Percentiles rank a stretch among this genome's conserved stretches.
Evolutionary conservation across 129 eudicot genomes (phyloP).

Genomic region (Logfia minima): DNA sequence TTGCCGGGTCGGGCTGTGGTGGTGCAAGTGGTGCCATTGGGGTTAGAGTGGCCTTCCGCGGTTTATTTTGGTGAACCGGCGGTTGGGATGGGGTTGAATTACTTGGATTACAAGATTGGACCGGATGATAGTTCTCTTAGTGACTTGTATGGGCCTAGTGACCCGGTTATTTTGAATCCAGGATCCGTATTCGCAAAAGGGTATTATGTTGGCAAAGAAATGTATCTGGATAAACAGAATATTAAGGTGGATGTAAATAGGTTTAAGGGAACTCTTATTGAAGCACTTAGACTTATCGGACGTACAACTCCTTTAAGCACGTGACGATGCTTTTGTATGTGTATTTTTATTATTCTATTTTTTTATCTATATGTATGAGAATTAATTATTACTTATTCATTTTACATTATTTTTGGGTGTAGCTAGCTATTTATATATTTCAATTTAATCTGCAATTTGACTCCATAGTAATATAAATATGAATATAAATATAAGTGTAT

Average conservation of each 20-base stretch:
- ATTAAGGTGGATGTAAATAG: slow-evolving; percentile 46
- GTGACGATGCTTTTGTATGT: slow-evolving; percentile 1
- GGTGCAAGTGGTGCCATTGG: slow-evolving; percentile 55
- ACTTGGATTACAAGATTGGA: slow-evolving; percentile 58
- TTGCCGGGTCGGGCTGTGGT: slow-evolving; percentile 57
- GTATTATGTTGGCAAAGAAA: slow-evolving; percentile 39
- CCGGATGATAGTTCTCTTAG: slow-evolving; percentile 68
- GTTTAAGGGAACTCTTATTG: slow-evolving; percentile 43
- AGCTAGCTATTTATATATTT: too few relatives aligned
- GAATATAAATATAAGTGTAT: too few relatives aligned
- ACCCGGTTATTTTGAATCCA: slow-evolving; percentile 54
- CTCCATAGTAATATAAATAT: too few relatives aligned
- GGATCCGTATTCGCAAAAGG: slow-evolving; percentile 47
- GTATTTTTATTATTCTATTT: neutral
- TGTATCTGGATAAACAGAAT: slow-evolving; percentile 58
- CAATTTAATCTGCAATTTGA: too few relatives aligned
- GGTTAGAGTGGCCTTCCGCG: slow-evolving; percentile 49
- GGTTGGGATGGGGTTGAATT: slow-evolving; percentile 49
- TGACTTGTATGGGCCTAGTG: slow-evolving; percentile 32
- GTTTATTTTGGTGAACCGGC: slow-evolving; percentile 54
- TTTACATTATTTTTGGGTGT: too few relatives aligned
- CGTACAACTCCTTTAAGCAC: slow-evolving; percentile 24
- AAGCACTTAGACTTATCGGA: slow-evolving; percentile 48
- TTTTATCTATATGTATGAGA: too few relatives aligned
- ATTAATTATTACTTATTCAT: too few relatives aligned